Evolutionary conservation across 345 rosid species (phyloP), one percentile per base, ranked within the genome.

Genomic region (Streptanthus diversifolius): DNA sequence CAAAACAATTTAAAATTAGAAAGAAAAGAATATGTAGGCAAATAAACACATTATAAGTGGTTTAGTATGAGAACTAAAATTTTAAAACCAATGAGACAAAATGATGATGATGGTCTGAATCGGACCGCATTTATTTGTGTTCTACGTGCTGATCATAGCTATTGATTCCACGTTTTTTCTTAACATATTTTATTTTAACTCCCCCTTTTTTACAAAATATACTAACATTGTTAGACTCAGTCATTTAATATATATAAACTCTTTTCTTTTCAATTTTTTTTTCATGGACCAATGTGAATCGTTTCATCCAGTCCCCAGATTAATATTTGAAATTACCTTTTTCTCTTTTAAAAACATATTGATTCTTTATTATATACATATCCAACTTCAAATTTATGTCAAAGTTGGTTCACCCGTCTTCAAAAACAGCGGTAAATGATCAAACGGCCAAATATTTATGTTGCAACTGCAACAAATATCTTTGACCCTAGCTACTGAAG

Each of bases 101-200:
- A 48, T 6, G 56, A 62, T 79, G 77, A 72, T 83, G 73, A 82
- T 78, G 84, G 79, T 81, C 84, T 80, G 91, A 86, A 68, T 85
- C 73, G 72, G 88, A 86, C 76, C 53, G 89, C 95, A 86, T 75
- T 49, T 74, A 11, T 45, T 51, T 82, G 84, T 83, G 51, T 68
- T 49, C 63, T 43, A 51, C 51, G 82, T 82, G 83, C 71, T 79
- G 71, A 68, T 74, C 58, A 58, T 67, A 62, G 62, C 65, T 15
- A 63, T 11, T 15, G 63, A 21, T 72, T 72, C 70, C 43, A 61
- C 59, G 39, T 32, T 69, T 48, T 45, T 36, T 21, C 59, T 25
- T 70, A 30, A 36, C 39, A 40, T 49, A 51, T 51, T 51, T 51
- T 51, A 24, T 24, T 51, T 51, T n/a, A 51, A 12, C 32, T 24